A percentile compares a stretch with the other conserved stretches of the same genome.
Evolutionary conservation across 805 yeast species (phyloP).

Genomic region (Saturnispora saitoi): DNA sequence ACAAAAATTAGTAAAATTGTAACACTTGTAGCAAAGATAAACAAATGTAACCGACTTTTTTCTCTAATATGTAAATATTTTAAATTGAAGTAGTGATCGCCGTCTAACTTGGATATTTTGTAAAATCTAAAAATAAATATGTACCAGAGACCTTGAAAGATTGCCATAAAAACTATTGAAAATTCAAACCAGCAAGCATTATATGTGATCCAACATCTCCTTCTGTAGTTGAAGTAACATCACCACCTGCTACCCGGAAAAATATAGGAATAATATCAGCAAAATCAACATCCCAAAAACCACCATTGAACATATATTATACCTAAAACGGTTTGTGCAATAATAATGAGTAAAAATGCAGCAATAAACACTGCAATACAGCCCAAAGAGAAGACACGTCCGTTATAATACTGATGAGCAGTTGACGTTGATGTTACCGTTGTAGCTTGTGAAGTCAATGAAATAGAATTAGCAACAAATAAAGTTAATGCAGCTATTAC

Average conservation of each 20-base stretch:
- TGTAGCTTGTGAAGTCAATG: no score
- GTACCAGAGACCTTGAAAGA: slow-evolving; percentile 42
- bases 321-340: no score
- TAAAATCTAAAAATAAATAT: slow-evolving; percentile 36
- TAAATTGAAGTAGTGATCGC: slow-evolving; percentile 28
- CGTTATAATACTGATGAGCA: no score
- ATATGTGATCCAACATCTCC: slow-evolving; percentile 27
- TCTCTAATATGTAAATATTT: slow-evolving; percentile 29
- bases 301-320: no score
- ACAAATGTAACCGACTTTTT: slow-evolving; percentile 30
- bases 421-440: no score
- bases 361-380: no score
- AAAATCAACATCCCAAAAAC: no score
- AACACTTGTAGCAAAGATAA: slow-evolving; percentile 35
- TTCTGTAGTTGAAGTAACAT: slow-evolving; percentile 29
- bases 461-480: no score
- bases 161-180: slow-evolving; percentile 58
- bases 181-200: slow-evolving; percentile 67
- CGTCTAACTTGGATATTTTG: slow-evolving; percentile 14
- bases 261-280: slow-evolving; percentile 56
- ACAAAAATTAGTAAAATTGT: slow-evolving; percentile 46
- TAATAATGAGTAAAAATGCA: no score
- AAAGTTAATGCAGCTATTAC: no score
- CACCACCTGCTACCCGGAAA: slow-evolving; percentile 71
- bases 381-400: no score